Conservation (phyloP, 148 eudicot species). For the Mesembryanthemum crystallinum region DNA sequence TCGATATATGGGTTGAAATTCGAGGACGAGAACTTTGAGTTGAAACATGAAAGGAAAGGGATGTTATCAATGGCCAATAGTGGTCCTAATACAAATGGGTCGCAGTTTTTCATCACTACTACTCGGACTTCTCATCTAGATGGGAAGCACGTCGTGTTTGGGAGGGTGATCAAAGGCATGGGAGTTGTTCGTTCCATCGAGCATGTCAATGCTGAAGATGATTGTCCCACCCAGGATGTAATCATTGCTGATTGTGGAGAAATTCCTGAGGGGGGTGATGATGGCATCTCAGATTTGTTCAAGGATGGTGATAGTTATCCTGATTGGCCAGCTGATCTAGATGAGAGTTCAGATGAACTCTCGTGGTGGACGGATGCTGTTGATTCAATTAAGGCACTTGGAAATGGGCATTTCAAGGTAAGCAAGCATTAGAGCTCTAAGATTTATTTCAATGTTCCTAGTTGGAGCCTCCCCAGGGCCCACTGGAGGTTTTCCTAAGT, state of each 20-base stretch:
- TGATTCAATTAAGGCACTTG: constrained; percentile 62
- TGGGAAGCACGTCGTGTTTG: constrained; percentile 94
- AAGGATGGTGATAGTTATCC: constrained; percentile 79
- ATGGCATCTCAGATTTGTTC: constrained; percentile 64
- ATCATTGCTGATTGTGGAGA: constrained; percentile 72
- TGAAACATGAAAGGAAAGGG: constrained; percentile 91
- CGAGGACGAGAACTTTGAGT: constrained; percentile 81
- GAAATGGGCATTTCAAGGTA: constrained; percentile 80
- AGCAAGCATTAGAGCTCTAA: not conserved
- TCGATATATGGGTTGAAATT: constrained; percentile 85
- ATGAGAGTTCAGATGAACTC: constrained; percentile 48
- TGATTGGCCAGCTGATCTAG: constrained; percentile 90
- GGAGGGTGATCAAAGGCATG: constrained; percentile 86
- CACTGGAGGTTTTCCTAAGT: too few relatives aligned
- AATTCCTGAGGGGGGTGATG: constrained; percentile 69
- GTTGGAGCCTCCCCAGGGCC: too few relatives aligned
- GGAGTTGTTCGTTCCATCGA: constrained; percentile 83
- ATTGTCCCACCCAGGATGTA: constrained; percentile 53
- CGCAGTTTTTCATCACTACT: constrained; percentile 91
- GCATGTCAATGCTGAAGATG: constrained; percentile 53
- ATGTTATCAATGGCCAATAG: constrained; percentile 87
- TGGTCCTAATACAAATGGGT: constrained; percentile 77
- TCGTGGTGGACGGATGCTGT: constrained; percentile 87
- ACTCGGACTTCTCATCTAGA: constrained; percentile 79
- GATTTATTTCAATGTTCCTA: too few relatives aligned